Evolutionary conservation across 805 yeast genomes (phyloP), one percentile per base, ranked within the genome.

Genomic region (Candida insectalens): DNA sequence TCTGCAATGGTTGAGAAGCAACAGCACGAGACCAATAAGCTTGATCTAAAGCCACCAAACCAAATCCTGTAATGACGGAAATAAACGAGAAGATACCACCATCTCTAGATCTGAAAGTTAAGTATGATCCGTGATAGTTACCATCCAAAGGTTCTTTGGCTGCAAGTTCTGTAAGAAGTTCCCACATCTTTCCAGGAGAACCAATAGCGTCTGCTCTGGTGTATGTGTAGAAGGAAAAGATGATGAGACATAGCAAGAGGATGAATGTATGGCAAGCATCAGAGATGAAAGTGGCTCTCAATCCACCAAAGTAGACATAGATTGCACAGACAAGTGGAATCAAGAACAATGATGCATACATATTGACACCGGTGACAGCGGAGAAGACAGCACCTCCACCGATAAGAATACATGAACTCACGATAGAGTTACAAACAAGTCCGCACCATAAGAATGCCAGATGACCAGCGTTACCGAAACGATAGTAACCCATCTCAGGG

Each of bases 221-320:
- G 37, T 57, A 67, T 5, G 57, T 51, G 6, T 49, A 52, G 42
- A 54, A 65, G 6, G 45, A 46, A 4, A 60, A 37, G 6, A 55
- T 48, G 19, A 65, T 40, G 21, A 59, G 33, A 27, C 59, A 49
- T 2, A 50, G 36, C 31, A 50, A 54, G 27, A 60, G 50, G 29
- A 59, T 53, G 22, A 58, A 55, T 9, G 72, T 65, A 44, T 69
- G 74, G 27, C 63, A 60, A 63, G 69, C 68, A 41, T 71, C 77
- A 4, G 76, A 63, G 26, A 71, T 52, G 42, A 70, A 69, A 1
- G 77, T 71, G 4, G 75, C 71, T 38, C 63, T 69, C 29, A 71
- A 50, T 4, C 77, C 77, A 29, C 77, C 77, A 19, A 66, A 51
- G 7, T 61, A 54, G 1, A 74, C 70, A 44, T 71, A 71, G 18